These are phyloP conservation scores for Aspergillus tanneri DNA, from an alignment of 2,329 filamentous ascomycete species.

Conservation along the genomic window DNA sequence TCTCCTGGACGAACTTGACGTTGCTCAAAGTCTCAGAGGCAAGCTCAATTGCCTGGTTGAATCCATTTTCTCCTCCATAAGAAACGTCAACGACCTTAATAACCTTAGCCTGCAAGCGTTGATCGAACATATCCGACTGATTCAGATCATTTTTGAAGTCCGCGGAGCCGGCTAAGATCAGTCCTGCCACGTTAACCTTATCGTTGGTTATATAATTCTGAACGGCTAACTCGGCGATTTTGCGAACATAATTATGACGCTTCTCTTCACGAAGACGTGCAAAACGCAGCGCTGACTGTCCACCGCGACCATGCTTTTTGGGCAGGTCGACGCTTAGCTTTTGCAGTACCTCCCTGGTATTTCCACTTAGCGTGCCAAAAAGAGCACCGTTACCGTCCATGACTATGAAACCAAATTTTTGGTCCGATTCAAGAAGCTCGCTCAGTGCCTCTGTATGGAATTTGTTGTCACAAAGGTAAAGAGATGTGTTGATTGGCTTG, in stretches of 20 bases:
- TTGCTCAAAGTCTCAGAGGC: constrained; percentile 94
- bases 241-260: constrained; percentile 99
- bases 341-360: constrained; percentile 93
- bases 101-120: constrained; percentile 86
- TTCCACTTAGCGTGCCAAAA: constrained; percentile 94
- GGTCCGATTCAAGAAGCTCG: constrained; percentile 95
- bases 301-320: constrained; percentile 99
- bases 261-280: constrained; percentile 99
- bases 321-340: constrained; percentile 98
- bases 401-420: constrained; percentile 99
- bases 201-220: constrained; percentile 99
- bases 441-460: constrained; percentile 98
- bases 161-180: constrained; percentile 93
- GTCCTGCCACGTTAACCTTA: constrained; percentile 94
- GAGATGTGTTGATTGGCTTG: constrained; percentile 99
- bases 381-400: constrained; percentile 99
- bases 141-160: constrained; percentile 99
- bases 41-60: constrained; percentile 98
- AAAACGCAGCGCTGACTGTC: constrained; percentile 98
- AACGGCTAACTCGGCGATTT: constrained; percentile 94
- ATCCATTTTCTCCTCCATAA: constrained; percentile 98
- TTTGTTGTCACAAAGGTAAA: constrained; percentile 99
- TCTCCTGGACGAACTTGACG: constrained; percentile 99
- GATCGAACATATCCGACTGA: constrained; percentile 94
- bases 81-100: constrained; percentile 99